Base-by-base conservation (phyloP, 1,284 basidiomycete species). In the Pseudozyma hubeiensis region DNA sequence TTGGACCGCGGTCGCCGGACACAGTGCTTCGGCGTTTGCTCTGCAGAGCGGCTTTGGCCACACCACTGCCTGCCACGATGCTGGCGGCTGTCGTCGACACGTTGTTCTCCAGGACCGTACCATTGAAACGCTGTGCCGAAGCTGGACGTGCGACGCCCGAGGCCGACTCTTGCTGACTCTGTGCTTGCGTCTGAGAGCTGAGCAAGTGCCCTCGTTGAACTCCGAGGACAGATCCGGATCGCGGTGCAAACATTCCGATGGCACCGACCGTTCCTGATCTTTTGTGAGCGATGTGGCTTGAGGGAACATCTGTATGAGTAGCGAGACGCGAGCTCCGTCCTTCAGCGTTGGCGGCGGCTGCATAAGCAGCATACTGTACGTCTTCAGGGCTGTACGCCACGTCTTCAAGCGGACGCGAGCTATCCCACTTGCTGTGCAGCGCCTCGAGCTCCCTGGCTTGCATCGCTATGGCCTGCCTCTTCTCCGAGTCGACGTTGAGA, bases 1-100 rank as follows among this genome's bases (percentile, higher is more conserved):
- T 67, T 2, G 64, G 60, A 7, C 52, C 64, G 1, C 63, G 71
- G 35, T 75, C 71, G 40, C 65, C 71, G 6, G 71, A 75, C 13
- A 69, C 62, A 33, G 71, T 75, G 56, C 71, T 75, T 11, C 71
- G 62, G 11, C 71, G 65, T 45, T 75, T 75, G 56, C 71, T 68
- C 53, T 75, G 71, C 47, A 65, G 19, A 39, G 70, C 70, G 4
- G 70, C 60, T 47, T 67, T 73, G 35, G 69, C 66, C 17, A 57
- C 56, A n/a, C 64, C 61, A 7, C 45, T 61, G 53, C 53, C 64
- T 1, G 70, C 54, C 9, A 65, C 61, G 44, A 73, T 67, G 53
- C 58, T 61, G 6, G 69, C 59, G 0, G 64, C 64, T 14, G 63
- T 64, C 14, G 59, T 66, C 10, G 58, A 31, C 10, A 45, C 54